Conservation (phyloP, 306 rosid genomes). For the Albizia julibrissin region DNA sequence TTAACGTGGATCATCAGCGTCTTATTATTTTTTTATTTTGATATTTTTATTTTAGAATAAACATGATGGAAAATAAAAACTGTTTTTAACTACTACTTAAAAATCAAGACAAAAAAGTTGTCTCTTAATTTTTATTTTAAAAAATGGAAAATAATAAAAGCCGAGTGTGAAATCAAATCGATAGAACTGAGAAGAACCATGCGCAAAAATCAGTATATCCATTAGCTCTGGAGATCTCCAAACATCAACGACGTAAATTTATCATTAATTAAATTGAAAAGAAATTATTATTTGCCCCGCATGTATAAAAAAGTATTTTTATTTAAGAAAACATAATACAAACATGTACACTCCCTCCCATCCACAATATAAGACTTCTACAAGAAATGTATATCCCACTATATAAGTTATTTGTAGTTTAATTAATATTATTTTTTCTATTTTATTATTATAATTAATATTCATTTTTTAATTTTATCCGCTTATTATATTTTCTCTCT, state of each 20-base stretch:
- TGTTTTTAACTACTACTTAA: background rate
- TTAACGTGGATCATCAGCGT: background rate
- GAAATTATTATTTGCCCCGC: background rate
- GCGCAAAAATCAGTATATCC: background rate
- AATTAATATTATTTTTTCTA: too few species aligned
- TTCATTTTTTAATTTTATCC: too few species aligned
- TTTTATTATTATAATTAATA: too few species aligned
- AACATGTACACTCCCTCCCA: too few species aligned
- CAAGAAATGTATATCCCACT: fast-evolving
- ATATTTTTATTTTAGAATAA: background rate
- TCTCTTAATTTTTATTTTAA: background rate
- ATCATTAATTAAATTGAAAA: background rate
- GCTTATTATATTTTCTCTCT: too few species aligned
- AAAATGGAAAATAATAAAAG: background rate
- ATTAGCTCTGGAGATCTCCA: background rate
- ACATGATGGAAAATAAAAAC: background rate
- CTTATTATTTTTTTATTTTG: background rate
- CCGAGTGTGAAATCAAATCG: background rate
- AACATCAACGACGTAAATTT: background rate
- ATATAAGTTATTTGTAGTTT: too few species aligned
- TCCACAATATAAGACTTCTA: too few species aligned
- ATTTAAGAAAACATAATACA: too few species aligned
- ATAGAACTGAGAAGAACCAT: background rate
- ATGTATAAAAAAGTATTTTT: too few species aligned
- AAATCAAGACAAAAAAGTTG: background rate